Conservation (phyloP, 1,284 basidiomycete genomes). For the Irpex rosettiformis region DNA sequence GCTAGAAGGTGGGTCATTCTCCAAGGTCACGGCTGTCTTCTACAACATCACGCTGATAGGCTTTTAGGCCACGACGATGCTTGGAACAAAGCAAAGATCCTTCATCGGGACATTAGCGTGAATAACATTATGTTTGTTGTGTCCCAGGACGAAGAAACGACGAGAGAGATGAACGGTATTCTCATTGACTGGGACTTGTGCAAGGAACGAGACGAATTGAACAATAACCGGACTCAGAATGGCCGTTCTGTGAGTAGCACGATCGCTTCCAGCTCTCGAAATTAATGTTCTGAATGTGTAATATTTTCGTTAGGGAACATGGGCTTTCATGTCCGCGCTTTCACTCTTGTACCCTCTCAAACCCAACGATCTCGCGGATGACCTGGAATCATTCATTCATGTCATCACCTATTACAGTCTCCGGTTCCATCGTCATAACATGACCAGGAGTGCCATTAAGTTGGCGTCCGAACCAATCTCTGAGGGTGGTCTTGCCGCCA, state of each 20-base stretch:
- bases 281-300: too few relatives aligned
- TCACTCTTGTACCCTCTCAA: conserved; percentile 5
- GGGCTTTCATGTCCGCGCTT: conserved; percentile 16
- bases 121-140: conserved; percentile 11
- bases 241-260: not conserved
- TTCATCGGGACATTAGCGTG: conserved; percentile 7
- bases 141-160: not conserved
- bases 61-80: not conserved
- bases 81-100: conserved; percentile 1
- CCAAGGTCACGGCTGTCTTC: not conserved
- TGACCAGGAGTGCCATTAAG: not conserved
- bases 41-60: not conserved
- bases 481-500: not conserved
- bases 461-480: too few relatives aligned
- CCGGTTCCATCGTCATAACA: conserved; percentile 7
- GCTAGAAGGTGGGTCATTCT: not conserved
- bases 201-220: conserved; percentile 1
- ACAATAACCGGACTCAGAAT: not conserved
- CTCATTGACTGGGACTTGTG: conserved; percentile 19
- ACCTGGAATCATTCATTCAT: conserved; percentile 18
- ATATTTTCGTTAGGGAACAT: conserved; percentile 15
- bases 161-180: conserved; percentile 2
- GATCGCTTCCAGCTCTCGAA: not conserved
- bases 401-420: conserved; percentile 9
- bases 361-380: conserved; percentile 10